phyloP scores from a whole-genome alignment of 805 yeast genomes.

The Torulaspora indica region DNA sequence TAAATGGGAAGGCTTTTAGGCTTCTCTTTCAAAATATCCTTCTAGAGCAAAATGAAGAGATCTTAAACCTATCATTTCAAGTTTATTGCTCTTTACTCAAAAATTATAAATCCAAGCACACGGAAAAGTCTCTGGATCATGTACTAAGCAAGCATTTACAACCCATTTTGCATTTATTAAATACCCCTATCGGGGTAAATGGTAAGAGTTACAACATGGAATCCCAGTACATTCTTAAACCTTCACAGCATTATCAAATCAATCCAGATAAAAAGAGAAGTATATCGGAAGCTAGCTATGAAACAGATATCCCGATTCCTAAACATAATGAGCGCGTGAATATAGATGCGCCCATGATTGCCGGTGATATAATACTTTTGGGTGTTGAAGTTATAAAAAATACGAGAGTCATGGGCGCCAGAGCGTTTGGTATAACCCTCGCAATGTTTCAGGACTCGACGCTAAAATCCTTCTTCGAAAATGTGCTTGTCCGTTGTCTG shows the following conservation, averaged over 20 bases:
- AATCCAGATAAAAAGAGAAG: slow-evolving; percentile 35
- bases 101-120: slow-evolving; percentile 40
- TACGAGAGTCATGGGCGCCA: slow-evolving; percentile 71
- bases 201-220: slow-evolving; percentile 86
- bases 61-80: slow-evolving; percentile 54
- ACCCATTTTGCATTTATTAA: slow-evolving; percentile 60
- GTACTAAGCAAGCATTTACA: slow-evolving; percentile 53
- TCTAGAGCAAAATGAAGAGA: slow-evolving; percentile 80
- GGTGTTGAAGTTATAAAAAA: slow-evolving; percentile 70
- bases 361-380: slow-evolving; percentile 84
- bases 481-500: slow-evolving; percentile 40
- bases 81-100: slow-evolving; percentile 56
- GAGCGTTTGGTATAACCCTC: slow-evolving; percentile 65
- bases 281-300: slow-evolving; percentile 22
- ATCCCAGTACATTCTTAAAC: slow-evolving; percentile 64
- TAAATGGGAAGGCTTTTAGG: slow-evolving; percentile 66
- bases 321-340: slow-evolving; percentile 61
- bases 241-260: slow-evolving; percentile 47
- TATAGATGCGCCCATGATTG: slow-evolving; percentile 87
- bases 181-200: slow-evolving; percentile 94
- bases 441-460: slow-evolving; percentile 45
- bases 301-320: slow-evolving; percentile 44
- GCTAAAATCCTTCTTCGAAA: slow-evolving; percentile 39
- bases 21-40: slow-evolving; percentile 80
- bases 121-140: slow-evolving; percentile 45